These are phyloP conservation scores for Clarireedia monteithiana DNA, from an alignment of 2,329 filamentous ascomycete genomes.

Conservation along the genomic window DNA sequence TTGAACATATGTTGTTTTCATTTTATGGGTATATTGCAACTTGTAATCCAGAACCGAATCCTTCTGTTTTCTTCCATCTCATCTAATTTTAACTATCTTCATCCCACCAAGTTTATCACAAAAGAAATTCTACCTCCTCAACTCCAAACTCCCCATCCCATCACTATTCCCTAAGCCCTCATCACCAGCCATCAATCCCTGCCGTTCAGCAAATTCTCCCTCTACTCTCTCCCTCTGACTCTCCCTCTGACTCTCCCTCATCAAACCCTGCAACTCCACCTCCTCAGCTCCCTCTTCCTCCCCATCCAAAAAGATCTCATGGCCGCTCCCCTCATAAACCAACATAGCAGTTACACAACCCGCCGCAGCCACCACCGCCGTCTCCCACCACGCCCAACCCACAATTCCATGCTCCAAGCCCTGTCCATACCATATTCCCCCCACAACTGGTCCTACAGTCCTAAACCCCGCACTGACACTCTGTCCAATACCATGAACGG, in stretches of 20 bases:
- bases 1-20: not conserved
- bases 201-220: not conserved
- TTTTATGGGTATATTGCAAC: not conserved
- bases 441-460: constrained; percentile 47
- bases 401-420: constrained; percentile 46
- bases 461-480: constrained; percentile 45
- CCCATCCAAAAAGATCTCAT: constrained; percentile 1
- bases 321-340: constrained; percentile 6
- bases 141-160: not conserved
- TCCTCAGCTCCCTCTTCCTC: constrained; percentile 1
- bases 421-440: constrained; percentile 44
- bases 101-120: not conserved
- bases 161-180: not conserved
- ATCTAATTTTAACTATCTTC: not conserved
- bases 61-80: not conserved
- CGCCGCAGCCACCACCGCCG: not conserved
- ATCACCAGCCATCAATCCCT: not conserved
- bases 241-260: not conserved
- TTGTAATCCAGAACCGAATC: not conserved
- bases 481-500: constrained; percentile 51
- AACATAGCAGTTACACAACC: constrained; percentile 2
- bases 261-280: not conserved
- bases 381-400: constrained; percentile 49
- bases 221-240: constrained; percentile 4
- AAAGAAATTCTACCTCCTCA: not conserved